These are phyloP conservation scores for Trypanosoma brucei DNA, from an alignment of 208 protist genomes.

Conservation along the genomic window DNA sequence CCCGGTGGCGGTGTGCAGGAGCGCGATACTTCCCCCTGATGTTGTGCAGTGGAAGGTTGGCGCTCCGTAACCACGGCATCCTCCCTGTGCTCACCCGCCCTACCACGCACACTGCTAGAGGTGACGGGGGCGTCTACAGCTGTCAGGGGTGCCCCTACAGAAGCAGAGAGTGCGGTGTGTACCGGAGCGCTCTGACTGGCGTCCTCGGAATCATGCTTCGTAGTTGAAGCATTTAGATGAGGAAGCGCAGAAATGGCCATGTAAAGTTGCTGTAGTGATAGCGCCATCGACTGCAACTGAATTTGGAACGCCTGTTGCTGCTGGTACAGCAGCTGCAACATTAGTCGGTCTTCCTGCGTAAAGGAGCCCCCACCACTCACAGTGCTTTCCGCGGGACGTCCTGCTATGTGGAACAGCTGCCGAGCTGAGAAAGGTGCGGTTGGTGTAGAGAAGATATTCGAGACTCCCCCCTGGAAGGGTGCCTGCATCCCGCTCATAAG, in stretches of 20 bases:
- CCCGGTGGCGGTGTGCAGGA: conserved; percentile 74
- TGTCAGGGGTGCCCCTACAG: not conserved
- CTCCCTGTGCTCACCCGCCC: not conserved
- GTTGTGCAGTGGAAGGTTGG: conserved; percentile 6
- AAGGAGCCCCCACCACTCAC: conserved; percentile 25
- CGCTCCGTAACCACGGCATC: not conserved
- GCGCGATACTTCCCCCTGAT: conserved; percentile 33
- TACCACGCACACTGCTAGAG: not conserved
- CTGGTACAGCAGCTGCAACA: conserved; percentile 73
- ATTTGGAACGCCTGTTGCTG: conserved; percentile 81
- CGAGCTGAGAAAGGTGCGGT: conserved; percentile 16
- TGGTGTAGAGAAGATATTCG: conserved; percentile 24
- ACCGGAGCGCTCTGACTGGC: not conserved
- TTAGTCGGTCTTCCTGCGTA: conserved; percentile 65
- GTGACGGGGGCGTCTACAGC: not conserved
- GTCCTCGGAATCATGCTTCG: conserved; percentile 2
- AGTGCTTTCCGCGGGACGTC: conserved; percentile 2
- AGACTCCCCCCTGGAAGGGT: conserved; percentile 10
- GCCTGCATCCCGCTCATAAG: conserved; percentile 12
- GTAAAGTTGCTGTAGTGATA: conserved; percentile 68
- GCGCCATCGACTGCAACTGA: conserved; percentile 68
- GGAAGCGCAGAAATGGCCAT: conserved; percentile 17
- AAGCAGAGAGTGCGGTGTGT: conserved; percentile 1
- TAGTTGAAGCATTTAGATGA: not conserved
- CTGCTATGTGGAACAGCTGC: conserved; percentile 19